Evolutionary conservation across 1,139 yeast genomes (phyloP).

Genomic region (Yamadazyma aaseri): DNA sequence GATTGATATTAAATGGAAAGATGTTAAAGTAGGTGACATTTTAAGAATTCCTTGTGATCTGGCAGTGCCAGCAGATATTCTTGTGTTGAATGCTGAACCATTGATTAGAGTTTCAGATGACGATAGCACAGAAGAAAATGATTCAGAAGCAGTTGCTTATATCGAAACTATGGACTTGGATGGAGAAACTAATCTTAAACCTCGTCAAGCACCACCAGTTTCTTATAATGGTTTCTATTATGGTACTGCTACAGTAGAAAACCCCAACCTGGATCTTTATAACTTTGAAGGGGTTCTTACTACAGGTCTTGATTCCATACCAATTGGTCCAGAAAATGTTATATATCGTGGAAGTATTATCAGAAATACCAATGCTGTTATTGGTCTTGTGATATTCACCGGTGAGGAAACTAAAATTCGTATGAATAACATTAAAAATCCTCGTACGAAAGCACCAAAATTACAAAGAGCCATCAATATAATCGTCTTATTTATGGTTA

Average conservation of each 20-base stretch:
- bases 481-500: conserved; percentile 85
- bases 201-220: conserved; percentile 62
- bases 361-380: conserved; percentile 70
- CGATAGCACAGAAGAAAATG: not conserved
- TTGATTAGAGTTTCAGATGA: conserved; percentile 39
- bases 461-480: conserved; percentile 78
- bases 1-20: conserved; percentile 55
- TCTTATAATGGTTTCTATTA: conserved; percentile 48
- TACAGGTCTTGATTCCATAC: conserved; percentile 31
- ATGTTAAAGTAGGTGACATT: conserved; percentile 82
- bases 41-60: conserved; percentile 73
- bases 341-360: conserved; percentile 85
- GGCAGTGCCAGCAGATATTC: conserved; percentile 90
- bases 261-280: conserved; percentile 88
- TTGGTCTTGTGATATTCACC: conserved; percentile 85
- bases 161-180: conserved; percentile 97
- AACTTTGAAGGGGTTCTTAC: conserved; percentile 73
- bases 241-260: conserved; percentile 69
- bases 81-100: conserved; percentile 62
- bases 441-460: conserved; percentile 91
- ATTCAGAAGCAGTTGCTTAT: conserved; percentile 41
- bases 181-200: conserved; percentile 91
- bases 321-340: conserved; percentile 78
- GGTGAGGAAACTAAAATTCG: conserved; percentile 96
- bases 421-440: conserved; percentile 89